Conservation (phyloP, 2,329 filamentous ascomycete genomes). For the Rhytidhysteron rufulum region DNA sequence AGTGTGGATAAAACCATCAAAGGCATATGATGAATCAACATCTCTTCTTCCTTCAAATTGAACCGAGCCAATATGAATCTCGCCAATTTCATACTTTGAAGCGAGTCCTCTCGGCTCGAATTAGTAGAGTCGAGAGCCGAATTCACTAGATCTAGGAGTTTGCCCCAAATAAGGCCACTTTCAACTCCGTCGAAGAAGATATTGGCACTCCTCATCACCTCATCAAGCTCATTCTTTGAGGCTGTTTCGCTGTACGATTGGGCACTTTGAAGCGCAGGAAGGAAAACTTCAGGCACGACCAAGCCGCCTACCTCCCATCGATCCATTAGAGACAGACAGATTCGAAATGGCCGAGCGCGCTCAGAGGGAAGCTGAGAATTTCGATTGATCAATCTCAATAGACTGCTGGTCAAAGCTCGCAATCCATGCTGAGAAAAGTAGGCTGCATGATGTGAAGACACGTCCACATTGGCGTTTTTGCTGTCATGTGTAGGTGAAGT, state of each 20-base stretch:
- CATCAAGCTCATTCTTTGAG: conserved; percentile 68
- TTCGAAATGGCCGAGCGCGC: conserved; percentile 78
- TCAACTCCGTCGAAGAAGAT: conserved; percentile 98
- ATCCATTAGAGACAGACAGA: conserved; percentile 95
- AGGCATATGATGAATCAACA: conserved; percentile 83
- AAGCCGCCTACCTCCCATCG: conserved; percentile 94
- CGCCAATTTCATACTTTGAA: conserved; percentile 67
- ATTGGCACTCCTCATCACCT: conserved; percentile 88
- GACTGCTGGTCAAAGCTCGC: conserved; percentile 66
- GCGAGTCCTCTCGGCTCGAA: conserved; percentile 41
- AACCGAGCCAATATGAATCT: conserved; percentile 83
- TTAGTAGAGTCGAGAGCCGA: conserved; percentile 49
- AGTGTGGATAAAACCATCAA: conserved; percentile 65
- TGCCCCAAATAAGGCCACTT: conserved; percentile 86
- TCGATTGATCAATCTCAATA: conserved; percentile 71
- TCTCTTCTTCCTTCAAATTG: conserved; percentile 93
- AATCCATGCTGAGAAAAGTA: conserved; percentile 84
- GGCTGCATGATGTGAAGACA: conserved; percentile 46
- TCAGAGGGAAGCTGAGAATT: conserved; percentile 57
- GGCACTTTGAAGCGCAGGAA: conserved; percentile 79
- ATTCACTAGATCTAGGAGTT: conserved; percentile 66
- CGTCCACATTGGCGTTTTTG: conserved; percentile 45
- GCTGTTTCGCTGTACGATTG: conserved; percentile 67
- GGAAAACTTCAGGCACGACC: conserved; percentile 82
- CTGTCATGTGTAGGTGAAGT: conserved; percentile 43